Percentiles rank a stretch among this genome's conserved stretches.
Conservation (phyloP, 257 asterid species). For the Handroanthus guayacan region DNA sequence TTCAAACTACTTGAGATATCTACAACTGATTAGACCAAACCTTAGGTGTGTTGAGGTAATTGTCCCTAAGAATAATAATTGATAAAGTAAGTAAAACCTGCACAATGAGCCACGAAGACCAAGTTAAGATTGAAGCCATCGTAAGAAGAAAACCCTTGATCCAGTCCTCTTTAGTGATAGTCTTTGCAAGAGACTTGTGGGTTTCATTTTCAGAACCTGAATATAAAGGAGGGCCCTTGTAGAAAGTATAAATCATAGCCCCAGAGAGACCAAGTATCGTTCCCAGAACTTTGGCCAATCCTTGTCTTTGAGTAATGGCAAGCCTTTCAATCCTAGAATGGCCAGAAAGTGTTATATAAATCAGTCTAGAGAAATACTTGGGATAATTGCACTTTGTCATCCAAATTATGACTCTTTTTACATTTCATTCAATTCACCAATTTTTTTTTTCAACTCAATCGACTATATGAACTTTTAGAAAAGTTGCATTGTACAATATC, state of each 20-base stretch:
- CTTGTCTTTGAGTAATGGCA: constrained; percentile 43
- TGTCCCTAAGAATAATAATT: no score
- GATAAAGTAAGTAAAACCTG: constrained; percentile 44
- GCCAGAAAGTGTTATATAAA: background rate
- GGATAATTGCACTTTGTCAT: no score
- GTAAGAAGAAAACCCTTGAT: constrained; percentile 59
- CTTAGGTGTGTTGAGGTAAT: no score
- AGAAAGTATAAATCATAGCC: constrained; percentile 62
- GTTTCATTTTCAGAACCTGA: constrained; percentile 32
- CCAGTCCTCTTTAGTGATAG: constrained; percentile 54
- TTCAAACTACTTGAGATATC: no score
- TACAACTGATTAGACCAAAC: no score
- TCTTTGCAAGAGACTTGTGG: constrained; percentile 25
- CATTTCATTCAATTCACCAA: no score
- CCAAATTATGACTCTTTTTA: no score
- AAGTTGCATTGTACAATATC: no score
- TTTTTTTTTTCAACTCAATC: no score
- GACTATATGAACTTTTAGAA: no score
- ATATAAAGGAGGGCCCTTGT: constrained; percentile 59
- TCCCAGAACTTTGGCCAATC: constrained; percentile 61
- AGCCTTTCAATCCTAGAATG: constrained; percentile 58
- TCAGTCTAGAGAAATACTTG: background rate
- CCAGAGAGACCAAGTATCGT: constrained; percentile 51
- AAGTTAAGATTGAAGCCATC: constrained; percentile 47
- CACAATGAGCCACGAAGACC: constrained; percentile 68